Evolutionary conservation across 306 rosid species (phyloP).

Genomic region (Rosa rugosa): DNA sequence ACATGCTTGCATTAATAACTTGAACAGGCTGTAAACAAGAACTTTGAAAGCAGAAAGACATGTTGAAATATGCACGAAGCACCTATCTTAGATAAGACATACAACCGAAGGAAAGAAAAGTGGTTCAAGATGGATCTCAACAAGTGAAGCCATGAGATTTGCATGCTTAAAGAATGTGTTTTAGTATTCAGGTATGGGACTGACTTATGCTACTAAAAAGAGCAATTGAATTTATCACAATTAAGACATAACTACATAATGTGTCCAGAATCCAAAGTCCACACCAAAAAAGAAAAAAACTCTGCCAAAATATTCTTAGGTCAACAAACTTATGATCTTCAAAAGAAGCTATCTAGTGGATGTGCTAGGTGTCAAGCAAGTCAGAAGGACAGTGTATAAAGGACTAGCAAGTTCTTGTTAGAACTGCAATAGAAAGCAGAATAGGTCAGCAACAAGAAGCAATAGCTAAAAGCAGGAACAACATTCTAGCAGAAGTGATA

Average conservation of each 20-base stretch:
- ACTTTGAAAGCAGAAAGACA: not conserved
- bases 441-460: not conserved
- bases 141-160: not conserved
- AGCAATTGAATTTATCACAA: not conserved
- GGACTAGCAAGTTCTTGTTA: not conserved
- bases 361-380: not conserved
- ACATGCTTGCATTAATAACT: not conserved
- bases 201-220: not conserved
- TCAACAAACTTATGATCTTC: not conserved
- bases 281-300: not conserved
- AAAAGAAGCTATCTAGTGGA: not conserved
- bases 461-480: conserved; percentile 11
- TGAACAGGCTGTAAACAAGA: not conserved
- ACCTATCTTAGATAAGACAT: not conserved
- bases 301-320: not conserved
- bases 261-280: not conserved
- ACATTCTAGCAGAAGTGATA: not conserved
- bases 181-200: not conserved
- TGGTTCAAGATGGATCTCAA: not conserved
- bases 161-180: not conserved
- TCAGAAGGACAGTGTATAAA: not conserved
- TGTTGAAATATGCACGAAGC: not conserved
- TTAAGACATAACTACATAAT: not conserved
- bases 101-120: not conserved
- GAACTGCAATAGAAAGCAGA: not conserved